Evolutionary conservation across 2,329 filamentous ascomycete species (phyloP), one percentile per base, ranked within the genome.

Genomic region (Botrytis porri): DNA sequence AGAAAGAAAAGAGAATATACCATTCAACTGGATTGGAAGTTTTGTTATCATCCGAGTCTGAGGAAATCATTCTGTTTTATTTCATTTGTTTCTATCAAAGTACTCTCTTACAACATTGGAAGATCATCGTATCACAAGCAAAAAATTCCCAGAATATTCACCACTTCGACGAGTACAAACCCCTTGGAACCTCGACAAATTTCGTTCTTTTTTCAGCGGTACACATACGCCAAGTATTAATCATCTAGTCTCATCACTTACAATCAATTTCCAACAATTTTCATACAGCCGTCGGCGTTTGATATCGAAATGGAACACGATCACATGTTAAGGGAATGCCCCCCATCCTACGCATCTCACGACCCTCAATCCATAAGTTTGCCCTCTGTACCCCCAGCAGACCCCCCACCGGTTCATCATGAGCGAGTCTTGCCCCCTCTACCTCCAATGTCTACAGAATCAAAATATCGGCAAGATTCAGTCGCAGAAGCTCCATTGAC

Each of bases 341-440:
- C 79, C 71, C 78, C 78, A 37, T 78, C 79, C 43, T 80, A 80
- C 65, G 63, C 78, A 48, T 79, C 79, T 70, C 78, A 80, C 75
- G 77, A 79, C 66, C 76, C 79, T 73, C 75, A 79, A 54, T 73
- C 77, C 65, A 73, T 79, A 29, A 74, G 74, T 74, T 70, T 80
- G 60, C 78, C 78, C 57, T 76, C 77, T 51, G 76, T 78, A 59
- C 79, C 79, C 59, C 75, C 77, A 45, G 73, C 76, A 75, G 78
- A 80, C 70, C 76, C 73, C 61, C 75, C 78, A 35, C 74, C 74
- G 45, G 71, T 80, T 35, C 77, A 78, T 65, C 77, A 79, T 80
- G 80, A 80, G 35, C 77, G 79, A 51, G 78, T 75, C 20, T 70
- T 80, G 32, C 80, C 80, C 57, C 79, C 79, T 18, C 69, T 80